phyloP scores from a whole-genome alignment of 192 early-diverging fungal genomes.

The Backusella mclennaniae region DNA sequence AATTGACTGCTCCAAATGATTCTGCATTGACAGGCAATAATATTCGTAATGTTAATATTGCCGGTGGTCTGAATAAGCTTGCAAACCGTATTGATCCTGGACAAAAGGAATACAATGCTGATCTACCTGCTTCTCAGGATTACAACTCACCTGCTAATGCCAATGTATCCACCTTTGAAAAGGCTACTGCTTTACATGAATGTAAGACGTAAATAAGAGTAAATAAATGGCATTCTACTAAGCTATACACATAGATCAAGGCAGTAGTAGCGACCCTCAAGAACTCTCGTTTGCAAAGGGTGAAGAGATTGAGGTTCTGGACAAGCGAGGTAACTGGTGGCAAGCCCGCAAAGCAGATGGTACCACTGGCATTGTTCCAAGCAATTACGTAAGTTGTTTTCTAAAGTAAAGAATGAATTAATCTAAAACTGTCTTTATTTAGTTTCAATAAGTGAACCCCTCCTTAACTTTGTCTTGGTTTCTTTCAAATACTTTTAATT shows the following conservation, averaged over 20 bases:
- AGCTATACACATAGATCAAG: conserved; percentile 55
- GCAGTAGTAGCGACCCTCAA: conserved; percentile 85
- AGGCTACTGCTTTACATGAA: not conserved
- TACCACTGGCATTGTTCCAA: conserved; percentile 81
- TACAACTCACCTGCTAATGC: not conserved
- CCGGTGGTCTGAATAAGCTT: not conserved
- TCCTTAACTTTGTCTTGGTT: not conserved
- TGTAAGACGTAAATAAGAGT: not conserved
- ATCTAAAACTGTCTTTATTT: not conserved
- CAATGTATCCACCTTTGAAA: not conserved
- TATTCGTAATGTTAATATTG: not conserved
- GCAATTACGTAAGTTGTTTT: conserved; percentile 63
- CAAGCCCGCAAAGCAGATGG: conserved; percentile 82
- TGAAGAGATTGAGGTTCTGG: conserved; percentile 81
- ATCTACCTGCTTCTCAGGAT: not conserved
- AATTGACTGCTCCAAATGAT: conserved; percentile 60
- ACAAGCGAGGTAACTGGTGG: conserved; percentile 98
- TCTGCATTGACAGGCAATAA: conserved; percentile 33
- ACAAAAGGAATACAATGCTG: not conserved
- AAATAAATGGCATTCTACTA: not conserved
- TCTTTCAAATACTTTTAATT: not conserved
- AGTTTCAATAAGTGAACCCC: conserved; percentile 6
- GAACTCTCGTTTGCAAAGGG: conserved; percentile 90
- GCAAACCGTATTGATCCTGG: not conserved
- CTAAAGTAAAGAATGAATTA: not conserved